Evolutionary conservation across 345 rosid genomes (phyloP).

Genomic region (Populus davidiana): DNA sequence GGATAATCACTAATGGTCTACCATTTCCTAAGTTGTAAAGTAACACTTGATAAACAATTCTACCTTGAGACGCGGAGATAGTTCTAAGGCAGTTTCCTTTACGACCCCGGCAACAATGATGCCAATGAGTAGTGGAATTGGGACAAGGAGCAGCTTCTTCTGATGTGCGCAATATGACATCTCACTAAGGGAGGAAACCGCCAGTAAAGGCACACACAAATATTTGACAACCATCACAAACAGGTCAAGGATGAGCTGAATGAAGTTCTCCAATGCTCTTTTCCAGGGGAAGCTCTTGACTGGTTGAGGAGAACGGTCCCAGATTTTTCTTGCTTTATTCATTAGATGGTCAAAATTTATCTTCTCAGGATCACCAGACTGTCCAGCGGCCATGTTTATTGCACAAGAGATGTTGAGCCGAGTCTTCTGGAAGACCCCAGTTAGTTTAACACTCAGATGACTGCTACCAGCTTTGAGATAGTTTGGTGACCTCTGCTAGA

Average conservation of each 20-base stretch:
- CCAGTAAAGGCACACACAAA: conserved; percentile 64
- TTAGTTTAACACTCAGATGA: conserved; percentile 18
- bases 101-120: conserved; percentile 51
- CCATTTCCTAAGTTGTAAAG: conserved; percentile 3
- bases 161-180: conserved; percentile 94
- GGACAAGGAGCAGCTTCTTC: conserved; percentile 62
- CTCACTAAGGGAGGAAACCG: conserved; percentile 82
- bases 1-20: not conserved
- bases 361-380: conserved; percentile 57
- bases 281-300: conserved; percentile 85
- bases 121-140: conserved; percentile 68
- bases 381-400: conserved; percentile 58
- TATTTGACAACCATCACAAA: conserved; percentile 57
- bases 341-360: conserved; percentile 40
- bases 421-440: conserved; percentile 23
- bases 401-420: conserved; percentile 43
- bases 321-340: conserved; percentile 48
- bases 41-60: conserved; percentile 6
- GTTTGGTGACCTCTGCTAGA: conserved; percentile 28
- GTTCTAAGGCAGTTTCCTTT: conserved; percentile 53
- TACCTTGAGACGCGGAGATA: conserved; percentile 78
- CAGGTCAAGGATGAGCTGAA: conserved; percentile 73
- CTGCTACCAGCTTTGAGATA: conserved; percentile 17
- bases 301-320: conserved; percentile 67
- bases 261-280: conserved; percentile 59